Evolutionary conservation across 257 asterid species (phyloP).

Genomic region (Nicotiana tabacum): DNA sequence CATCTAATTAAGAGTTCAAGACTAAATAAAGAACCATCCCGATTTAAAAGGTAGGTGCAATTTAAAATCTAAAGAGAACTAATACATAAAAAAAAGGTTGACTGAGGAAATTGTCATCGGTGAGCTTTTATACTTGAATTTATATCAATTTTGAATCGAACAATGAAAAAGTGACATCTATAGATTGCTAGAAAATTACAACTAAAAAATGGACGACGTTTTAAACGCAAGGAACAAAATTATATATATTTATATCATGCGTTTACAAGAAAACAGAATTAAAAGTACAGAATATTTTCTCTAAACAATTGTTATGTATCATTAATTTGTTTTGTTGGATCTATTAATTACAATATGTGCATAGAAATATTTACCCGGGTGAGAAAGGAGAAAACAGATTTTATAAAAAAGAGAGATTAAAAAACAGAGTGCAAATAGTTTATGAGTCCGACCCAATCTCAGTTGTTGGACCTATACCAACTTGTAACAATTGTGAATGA

Average conservation of each 20-base stretch:
- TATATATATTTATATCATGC: not conserved
- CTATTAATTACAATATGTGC: not conserved
- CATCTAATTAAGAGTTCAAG: too few relatives aligned
- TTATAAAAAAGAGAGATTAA: not conserved
- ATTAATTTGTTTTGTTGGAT: not conserved
- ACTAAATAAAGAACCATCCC: too few relatives aligned
- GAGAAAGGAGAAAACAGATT: not conserved
- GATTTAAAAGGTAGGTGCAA: too few relatives aligned
- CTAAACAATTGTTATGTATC: not conserved
- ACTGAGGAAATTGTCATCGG: too few relatives aligned
- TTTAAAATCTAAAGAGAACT: too few relatives aligned
- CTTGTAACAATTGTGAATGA: slow-evolving; percentile 74
- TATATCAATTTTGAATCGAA: too few relatives aligned
- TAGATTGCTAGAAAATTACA: too few relatives aligned
- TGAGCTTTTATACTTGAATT: too few relatives aligned
- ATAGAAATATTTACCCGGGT: not conserved
- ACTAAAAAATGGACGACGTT: not conserved
- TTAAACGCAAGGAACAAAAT: not conserved
- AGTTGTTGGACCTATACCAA: slow-evolving; percentile 68
- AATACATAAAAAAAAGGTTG: too few relatives aligned
- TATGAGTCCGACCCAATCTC: slow-evolving; percentile 29
- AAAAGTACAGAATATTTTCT: not conserved
- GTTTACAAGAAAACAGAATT: not conserved
- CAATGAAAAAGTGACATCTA: too few relatives aligned
- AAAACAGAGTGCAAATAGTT: not conserved